Evolutionary conservation across 352 stramenopile genomes (phyloP).

Genomic region (Globisporangium emineosum): DNA sequence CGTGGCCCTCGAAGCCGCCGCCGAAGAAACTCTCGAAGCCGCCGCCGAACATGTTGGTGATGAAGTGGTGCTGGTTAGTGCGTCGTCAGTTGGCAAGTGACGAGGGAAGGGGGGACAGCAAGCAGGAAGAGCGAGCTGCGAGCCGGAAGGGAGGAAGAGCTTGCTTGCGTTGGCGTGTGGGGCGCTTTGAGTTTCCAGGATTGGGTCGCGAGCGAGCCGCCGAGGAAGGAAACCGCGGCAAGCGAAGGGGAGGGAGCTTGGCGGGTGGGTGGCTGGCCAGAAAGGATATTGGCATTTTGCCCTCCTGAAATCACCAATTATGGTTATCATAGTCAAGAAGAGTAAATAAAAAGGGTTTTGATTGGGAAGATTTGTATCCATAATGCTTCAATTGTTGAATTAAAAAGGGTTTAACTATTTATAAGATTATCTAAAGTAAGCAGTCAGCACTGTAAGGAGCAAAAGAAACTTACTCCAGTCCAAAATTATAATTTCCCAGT

Average conservation of each 20-base stretch:
- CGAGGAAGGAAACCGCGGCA: conserved; percentile 5
- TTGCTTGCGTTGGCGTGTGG: neutral
- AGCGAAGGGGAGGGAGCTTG: conserved; percentile 4
- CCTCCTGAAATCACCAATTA: no score
- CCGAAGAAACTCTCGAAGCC: conserved; percentile 87
- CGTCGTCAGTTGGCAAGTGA: neutral
- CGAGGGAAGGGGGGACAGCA: neutral
- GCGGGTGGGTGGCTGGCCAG: conserved; percentile 12
- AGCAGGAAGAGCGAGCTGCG: neutral
- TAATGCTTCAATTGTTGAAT: neutral
- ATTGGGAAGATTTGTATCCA: no score
- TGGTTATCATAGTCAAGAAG: no score
- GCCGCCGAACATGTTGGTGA: conserved; percentile 69
- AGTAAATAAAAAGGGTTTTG: no score
- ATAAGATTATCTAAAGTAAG: neutral
- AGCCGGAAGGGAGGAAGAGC: neutral
- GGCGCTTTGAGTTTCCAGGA: conserved; percentile 16
- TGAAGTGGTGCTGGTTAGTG: conserved; percentile 1
- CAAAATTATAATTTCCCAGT: neutral
- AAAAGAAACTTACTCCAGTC: conserved; percentile 7
- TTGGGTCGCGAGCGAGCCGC: conserved; percentile 11
- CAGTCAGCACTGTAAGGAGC: neutral
- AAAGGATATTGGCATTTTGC: conserved; percentile 1
- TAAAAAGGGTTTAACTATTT: neutral
- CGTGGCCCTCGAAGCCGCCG: conserved; percentile 61